phyloP scores from a whole-genome alignment of 352 stramenopile species.

The Lagenidium sp. region DNA sequence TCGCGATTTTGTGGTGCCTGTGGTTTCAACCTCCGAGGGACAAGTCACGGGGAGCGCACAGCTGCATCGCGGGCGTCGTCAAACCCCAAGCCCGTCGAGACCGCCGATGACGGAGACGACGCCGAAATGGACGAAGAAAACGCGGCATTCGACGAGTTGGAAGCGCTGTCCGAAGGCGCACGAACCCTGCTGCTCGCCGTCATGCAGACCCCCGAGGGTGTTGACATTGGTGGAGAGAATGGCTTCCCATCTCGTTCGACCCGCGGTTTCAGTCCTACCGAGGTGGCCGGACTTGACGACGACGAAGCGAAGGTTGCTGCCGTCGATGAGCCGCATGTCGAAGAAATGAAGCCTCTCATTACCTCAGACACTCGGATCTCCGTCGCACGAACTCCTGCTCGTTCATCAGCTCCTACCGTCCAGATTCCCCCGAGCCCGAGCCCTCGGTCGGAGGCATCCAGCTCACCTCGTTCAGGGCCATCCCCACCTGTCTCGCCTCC shows the following conservation, averaged over 20 bases:
- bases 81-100: conserved; percentile 11
- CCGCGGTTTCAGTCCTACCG: conserved; percentile 4
- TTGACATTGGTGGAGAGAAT: conserved; percentile 64
- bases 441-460: neutral
- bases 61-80: conserved; percentile 3
- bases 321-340: neutral
- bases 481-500: neutral
- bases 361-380: too few species aligned
- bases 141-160: conserved; percentile 76
- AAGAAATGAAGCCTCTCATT: neutral
- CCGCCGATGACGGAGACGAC: conserved; percentile 44
- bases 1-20: conserved; percentile 84
- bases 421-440: neutral
- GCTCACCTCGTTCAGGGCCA: too few species aligned
- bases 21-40: conserved; percentile 80
- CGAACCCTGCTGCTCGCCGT: conserved; percentile 78
- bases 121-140: conserved; percentile 72
- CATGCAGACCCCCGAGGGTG: conserved; percentile 80
- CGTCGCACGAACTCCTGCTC: too few species aligned
- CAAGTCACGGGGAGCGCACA: conserved; percentile 45
- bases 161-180: conserved; percentile 78
- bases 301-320: conserved; percentile 11
- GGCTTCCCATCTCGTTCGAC: conserved; percentile 39
- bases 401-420: too few species aligned
- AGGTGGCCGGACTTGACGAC: too few species aligned